Conservation (phyloP, 2,329 filamentous ascomycete species). For the Dothidotthia symphoricarpi region DNA sequence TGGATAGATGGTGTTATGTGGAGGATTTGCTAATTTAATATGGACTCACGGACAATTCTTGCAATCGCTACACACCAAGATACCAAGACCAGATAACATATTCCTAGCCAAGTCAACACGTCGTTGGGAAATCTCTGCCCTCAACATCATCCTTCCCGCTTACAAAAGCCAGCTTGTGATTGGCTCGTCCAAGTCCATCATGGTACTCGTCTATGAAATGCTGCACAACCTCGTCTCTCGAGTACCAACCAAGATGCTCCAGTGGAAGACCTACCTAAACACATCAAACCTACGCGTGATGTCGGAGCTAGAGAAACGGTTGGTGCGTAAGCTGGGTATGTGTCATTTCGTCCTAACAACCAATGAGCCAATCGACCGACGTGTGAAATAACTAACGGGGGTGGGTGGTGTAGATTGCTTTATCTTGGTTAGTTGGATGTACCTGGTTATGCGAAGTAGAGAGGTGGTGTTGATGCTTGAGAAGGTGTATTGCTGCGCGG, state of each 20-base stretch:
- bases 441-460: not conserved
- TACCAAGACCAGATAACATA: no score
- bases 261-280: no score
- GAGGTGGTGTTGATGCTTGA: not conserved
- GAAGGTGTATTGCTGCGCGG: constrained; percentile 31
- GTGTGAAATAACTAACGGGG: no score
- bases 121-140: no score
- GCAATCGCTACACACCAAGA: no score
- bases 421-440: constrained; percentile 15
- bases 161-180: constrained; percentile 17
- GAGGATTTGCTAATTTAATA: no score
- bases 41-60: no score
- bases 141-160: constrained; percentile 5
- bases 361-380: not conserved
- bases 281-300: constrained; percentile 12
- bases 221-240: no score
- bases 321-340: constrained; percentile 29
- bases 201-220: constrained; percentile 9
- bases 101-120: no score
- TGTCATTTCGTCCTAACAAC: not conserved
- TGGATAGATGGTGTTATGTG: not conserved
- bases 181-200: constrained; percentile 20
- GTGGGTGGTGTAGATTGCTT: constrained; percentile 27
- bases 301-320: constrained; percentile 18
- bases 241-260: no score